Percentiles rank a stretch among this genome's conserved stretches.
Evolutionary conservation across 192 early-diverging fungal species (phyloP).

Genomic region (Coemansia sp.): DNA sequence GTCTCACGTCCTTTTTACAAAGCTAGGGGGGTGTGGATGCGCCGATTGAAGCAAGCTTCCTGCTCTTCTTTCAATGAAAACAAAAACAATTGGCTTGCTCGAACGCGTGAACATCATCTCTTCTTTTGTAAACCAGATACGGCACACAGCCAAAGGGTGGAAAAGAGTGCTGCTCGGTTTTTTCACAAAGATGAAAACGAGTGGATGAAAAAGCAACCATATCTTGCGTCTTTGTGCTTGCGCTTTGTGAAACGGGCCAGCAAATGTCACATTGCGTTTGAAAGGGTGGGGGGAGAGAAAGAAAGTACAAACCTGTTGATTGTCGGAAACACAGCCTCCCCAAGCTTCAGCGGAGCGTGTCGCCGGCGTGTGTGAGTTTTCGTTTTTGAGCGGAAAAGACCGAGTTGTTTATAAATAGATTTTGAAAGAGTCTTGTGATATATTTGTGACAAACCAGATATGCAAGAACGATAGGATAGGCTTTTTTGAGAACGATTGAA

Average conservation of each 20-base stretch:
- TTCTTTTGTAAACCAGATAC: not conserved
- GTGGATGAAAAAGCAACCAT: not conserved
- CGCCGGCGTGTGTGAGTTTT: not conserved
- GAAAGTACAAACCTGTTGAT: not conserved
- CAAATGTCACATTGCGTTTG: not conserved
- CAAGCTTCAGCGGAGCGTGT: not conserved
- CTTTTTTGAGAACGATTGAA: not conserved
- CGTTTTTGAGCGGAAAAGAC: not conserved
- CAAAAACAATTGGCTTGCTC: not conserved
- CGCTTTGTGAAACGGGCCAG: not conserved
- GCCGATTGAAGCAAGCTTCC: slow-evolving; percentile 1
- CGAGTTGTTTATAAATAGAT: not conserved
- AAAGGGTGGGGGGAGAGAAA: not conserved
- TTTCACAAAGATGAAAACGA: not conserved
- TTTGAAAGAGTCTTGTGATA: not conserved
- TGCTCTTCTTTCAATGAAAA: not conserved
- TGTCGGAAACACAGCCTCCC: not conserved
- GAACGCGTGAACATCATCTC: not conserved
- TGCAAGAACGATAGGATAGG: not conserved
- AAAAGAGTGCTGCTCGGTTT: not conserved
- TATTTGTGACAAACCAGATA: not conserved
- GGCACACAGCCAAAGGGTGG: not conserved
- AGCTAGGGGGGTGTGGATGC: not conserved
- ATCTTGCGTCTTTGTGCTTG: not conserved
- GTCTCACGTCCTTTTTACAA: not conserved